Evolutionary conservation across 1,139 yeast genomes (phyloP).

Genomic region (Blastobotrys aristatus): DNA sequence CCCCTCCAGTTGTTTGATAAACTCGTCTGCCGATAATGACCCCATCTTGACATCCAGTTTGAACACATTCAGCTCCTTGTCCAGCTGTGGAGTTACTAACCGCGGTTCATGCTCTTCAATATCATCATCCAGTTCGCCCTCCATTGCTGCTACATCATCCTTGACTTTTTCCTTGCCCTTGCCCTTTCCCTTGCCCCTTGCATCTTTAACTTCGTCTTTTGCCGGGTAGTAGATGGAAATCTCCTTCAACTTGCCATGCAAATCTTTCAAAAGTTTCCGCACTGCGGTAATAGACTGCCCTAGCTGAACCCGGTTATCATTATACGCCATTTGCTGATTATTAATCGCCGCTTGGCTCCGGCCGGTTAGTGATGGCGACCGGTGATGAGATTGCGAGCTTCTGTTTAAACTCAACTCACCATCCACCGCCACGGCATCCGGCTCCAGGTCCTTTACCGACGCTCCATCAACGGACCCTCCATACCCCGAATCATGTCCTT

Average conservation of each 20-base stretch:
- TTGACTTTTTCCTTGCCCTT: conserved; percentile 5
- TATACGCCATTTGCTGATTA: conserved; percentile 62
- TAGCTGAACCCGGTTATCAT: conserved; percentile 57
- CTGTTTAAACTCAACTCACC: conserved; percentile 13
- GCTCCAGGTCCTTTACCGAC: conserved; percentile 20
- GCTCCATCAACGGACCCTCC: too few relatives aligned
- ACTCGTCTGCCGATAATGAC: conserved; percentile 41
- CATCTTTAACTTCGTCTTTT: not conserved
- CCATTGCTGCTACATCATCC: conserved; percentile 5
- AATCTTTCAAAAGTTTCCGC: conserved; percentile 47
- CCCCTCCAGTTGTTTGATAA: conserved; percentile 55
- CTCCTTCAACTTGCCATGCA: conserved; percentile 33
- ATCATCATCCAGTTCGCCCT: conserved; percentile 3
- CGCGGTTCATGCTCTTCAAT: conserved; percentile 19
- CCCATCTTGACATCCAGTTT: conserved; percentile 61
- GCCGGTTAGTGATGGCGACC: conserved; percentile 27
- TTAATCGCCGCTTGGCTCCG: conserved; percentile 38
- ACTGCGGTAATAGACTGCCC: conserved; percentile 60
- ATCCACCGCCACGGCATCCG: conserved; percentile 18
- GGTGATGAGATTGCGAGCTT: conserved; percentile 15
- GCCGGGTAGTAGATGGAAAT: conserved; percentile 67
- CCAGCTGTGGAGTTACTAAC: conserved; percentile 22
- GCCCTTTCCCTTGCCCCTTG: not conserved
- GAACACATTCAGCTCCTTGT: conserved; percentile 50
- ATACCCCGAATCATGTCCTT: conserved; percentile 24